These are phyloP conservation scores for Verruconis gallopava DNA, from an alignment of 2,329 filamentous ascomycete genomes.

Conservation along the genomic window DNA sequence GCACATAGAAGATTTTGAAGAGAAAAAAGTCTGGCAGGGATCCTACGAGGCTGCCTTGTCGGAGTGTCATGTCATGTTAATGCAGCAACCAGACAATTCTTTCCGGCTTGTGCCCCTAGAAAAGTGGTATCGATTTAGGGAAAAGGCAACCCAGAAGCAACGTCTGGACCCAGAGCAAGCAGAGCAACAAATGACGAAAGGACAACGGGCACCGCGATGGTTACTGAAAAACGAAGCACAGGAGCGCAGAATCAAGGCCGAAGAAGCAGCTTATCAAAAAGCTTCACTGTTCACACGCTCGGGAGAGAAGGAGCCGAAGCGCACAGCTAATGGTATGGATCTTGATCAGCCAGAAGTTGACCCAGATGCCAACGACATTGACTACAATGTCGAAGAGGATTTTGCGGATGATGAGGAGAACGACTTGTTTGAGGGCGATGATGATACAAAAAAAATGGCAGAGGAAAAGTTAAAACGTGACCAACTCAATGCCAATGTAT, in stretches of 20 bases:
- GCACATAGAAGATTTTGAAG: conserved; percentile 94
- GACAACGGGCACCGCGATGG: conserved; percentile 66
- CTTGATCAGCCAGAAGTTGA: conserved; percentile 31
- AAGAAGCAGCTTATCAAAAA: conserved; percentile 42
- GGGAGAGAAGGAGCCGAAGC: conserved; percentile 10
- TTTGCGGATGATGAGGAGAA: conserved; percentile 79
- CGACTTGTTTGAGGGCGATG: conserved; percentile 28
- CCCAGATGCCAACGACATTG: conserved; percentile 50
- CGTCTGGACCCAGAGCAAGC: conserved; percentile 66
- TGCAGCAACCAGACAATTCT: conserved; percentile 47
- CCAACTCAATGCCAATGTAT: conserved; percentile 78
- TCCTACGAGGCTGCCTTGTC: conserved; percentile 83
- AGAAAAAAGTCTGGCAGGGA: conserved; percentile 87
- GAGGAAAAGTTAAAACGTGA: conserved; percentile 56
- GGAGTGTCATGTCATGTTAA: conserved; percentile 62
- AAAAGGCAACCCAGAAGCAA: conserved; percentile 60
- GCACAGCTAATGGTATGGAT: conserved; percentile 17
- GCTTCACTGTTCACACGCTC: conserved; percentile 1
- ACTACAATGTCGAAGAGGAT: conserved; percentile 52
- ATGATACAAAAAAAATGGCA: conserved; percentile 48
- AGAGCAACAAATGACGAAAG: conserved; percentile 70
- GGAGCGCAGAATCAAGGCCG: conserved; percentile 34
- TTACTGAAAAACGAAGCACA: conserved; percentile 52
- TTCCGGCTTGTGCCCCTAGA: conserved; percentile 86
- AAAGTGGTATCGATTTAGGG: conserved; percentile 84